Percentiles rank a stretch among this genome's conserved stretches.
phyloP scores from a whole-genome alignment of 768 basidiomycete species.

The Hygrophoropsis aurantiaca region DNA sequence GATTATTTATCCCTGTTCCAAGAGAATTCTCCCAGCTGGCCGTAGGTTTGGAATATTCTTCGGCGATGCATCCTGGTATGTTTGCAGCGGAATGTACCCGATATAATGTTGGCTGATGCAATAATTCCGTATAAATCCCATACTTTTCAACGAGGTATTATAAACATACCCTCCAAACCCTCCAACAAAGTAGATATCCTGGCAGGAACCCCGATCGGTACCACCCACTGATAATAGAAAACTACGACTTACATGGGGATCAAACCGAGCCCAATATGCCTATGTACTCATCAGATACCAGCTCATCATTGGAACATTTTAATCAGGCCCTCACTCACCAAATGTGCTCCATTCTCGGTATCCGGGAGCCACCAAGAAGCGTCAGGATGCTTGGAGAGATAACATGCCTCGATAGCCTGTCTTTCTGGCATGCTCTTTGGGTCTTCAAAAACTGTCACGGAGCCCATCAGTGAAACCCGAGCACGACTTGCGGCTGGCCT shows the following conservation, averaged over 20 bases:
- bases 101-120: conserved; percentile 44
- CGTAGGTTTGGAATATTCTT: background rate
- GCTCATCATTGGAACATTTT: too few species aligned
- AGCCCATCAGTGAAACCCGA: conserved; percentile 51
- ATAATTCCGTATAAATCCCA: conserved; percentile 25
- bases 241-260: conserved; percentile 43
- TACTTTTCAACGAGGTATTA: conserved; percentile 59
- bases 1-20: background rate
- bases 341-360: conserved; percentile 42
- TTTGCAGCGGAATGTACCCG: conserved; percentile 45
- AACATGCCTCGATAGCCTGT: conserved; percentile 38
- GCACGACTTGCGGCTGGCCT: conserved; percentile 43
- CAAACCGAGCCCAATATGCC: conserved; percentile 57
- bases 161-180: conserved; percentile 51
- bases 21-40: background rate
- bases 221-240: background rate
- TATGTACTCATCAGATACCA: conserved; percentile 18
- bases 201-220: conserved; percentile 1
- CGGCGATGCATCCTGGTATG: conserved; percentile 39
- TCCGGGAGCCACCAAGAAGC: conserved; percentile 53
- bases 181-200: conserved; percentile 54
- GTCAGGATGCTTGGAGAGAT: conserved; percentile 48
- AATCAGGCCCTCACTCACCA: conserved; percentile 34
- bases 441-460: conserved; percentile 43
- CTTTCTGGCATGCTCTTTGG: conserved; percentile 28